A percentile compares a stretch with the other conserved stretches of the same genome.
These are phyloP conservation scores for Penicillium corylophilum DNA, from an alignment of 2,329 filamentous ascomycete species.

Conservation along the genomic window DNA sequence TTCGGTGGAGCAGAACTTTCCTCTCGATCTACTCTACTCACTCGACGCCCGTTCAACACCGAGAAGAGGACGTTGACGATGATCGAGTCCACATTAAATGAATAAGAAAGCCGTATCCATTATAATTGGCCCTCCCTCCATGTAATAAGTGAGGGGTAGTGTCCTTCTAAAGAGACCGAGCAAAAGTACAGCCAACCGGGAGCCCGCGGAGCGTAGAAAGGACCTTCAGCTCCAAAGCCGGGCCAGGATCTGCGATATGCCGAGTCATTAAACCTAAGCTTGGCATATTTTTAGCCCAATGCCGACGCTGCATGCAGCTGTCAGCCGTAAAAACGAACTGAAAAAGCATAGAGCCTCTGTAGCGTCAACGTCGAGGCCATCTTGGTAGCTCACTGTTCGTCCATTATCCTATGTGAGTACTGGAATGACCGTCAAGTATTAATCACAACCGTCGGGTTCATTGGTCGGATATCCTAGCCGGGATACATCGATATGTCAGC, in stretches of 20 bases:
- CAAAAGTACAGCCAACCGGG: background rate
- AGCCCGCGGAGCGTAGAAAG: background rate
- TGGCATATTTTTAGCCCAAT: background rate
- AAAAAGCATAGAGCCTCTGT: background rate
- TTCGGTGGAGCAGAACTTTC: background rate
- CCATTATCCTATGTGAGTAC: background rate
- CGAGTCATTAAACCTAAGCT: background rate
- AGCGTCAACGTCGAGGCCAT: background rate
- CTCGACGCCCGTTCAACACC: background rate
- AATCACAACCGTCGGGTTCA: background rate
- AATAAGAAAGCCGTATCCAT: background rate
- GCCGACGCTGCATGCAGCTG: background rate
- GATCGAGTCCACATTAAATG: background rate
- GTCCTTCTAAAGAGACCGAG: background rate
- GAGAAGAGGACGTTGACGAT: background rate
- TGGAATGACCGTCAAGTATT: background rate
- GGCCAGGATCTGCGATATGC: background rate
- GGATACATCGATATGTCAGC: slow-evolving; percentile 6
- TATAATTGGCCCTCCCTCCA: background rate
- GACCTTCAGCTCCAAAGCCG: background rate
- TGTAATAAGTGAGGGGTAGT: background rate
- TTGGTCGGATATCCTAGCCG: too few species aligned
- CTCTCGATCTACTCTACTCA: background rate
- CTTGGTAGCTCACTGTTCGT: background rate
- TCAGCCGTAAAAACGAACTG: background rate